Evolutionary conservation across 169 alveolate species (phyloP).

Genomic region (Perkinsus marinus): DNA sequence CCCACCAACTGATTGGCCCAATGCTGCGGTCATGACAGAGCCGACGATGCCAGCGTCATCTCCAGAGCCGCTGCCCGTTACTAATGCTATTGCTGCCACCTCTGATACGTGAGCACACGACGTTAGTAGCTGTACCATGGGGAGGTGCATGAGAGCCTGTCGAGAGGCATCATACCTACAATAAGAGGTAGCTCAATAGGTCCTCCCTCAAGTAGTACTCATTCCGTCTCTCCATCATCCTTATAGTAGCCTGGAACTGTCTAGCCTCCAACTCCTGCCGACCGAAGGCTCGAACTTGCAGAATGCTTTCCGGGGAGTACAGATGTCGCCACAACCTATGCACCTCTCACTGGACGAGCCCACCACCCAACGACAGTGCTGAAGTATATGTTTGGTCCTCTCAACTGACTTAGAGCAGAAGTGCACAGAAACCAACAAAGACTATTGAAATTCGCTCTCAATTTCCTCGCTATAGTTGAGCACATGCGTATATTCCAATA

Average conservation of each 20-base stretch:
- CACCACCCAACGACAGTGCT: background rate
- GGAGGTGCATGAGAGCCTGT: background rate
- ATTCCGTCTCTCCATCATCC: background rate
- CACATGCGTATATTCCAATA: background rate
- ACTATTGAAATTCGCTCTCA: too few species aligned
- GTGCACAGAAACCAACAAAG: too few species aligned
- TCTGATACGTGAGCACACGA: background rate
- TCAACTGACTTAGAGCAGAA: too few species aligned
- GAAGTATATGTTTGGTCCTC: too few species aligned
- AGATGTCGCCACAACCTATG: background rate
- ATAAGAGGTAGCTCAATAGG: too few species aligned
- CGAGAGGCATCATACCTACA: background rate
- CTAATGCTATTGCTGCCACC: background rate
- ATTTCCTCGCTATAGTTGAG: too few species aligned
- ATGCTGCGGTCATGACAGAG: background rate
- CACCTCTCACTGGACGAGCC: too few species aligned
- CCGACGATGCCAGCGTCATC: background rate
- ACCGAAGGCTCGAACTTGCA: background rate
- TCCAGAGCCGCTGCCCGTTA: background rate
- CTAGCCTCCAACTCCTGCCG: background rate
- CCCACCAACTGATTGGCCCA: background rate
- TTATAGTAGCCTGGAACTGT: background rate
- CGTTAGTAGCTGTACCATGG: background rate
- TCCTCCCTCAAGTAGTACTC: background rate
- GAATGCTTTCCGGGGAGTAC: background rate